Percentiles rank a stretch among this genome's conserved stretches.
Evolutionary conservation across 2,329 filamentous ascomycete species (phyloP).

Genomic region (Phyllosticta citrichinensis): DNA sequence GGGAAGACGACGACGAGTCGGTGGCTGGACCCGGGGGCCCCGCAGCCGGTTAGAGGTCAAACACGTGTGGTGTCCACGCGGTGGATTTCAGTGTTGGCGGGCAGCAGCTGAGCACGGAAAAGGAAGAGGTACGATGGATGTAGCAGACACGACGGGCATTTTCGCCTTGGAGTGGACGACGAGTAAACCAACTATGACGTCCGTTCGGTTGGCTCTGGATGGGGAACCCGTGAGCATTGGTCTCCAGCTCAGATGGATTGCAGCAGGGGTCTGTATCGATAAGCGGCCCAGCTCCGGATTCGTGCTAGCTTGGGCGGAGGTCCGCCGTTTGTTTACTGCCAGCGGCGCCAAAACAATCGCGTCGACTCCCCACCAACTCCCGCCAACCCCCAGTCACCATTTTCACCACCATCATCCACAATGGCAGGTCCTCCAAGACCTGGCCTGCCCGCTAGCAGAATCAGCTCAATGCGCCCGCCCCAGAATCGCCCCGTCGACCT

Average conservation of each 20-base stretch:
- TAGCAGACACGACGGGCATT: not conserved
- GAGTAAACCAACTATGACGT: slow-evolving; percentile 1
- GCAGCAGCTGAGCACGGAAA: not conserved
- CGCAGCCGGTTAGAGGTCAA: not conserved
- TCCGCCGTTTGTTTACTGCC: not conserved
- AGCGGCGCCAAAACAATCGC: slow-evolving; percentile 6
- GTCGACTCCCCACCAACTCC: not conserved
- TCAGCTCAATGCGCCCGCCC: slow-evolving; percentile 45
- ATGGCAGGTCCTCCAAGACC: slow-evolving; percentile 49
- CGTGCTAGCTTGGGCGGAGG: not conserved
- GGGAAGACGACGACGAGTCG: not conserved
- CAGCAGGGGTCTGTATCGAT: slow-evolving; percentile 1
- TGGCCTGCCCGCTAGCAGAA: slow-evolving; percentile 39
- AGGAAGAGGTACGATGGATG: not conserved
- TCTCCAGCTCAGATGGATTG: no score
- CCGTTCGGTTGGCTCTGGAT: not conserved
- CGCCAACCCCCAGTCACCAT: not conserved
- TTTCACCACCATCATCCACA: slow-evolving; percentile 4
- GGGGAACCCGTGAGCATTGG: not conserved
- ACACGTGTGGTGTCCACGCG: slow-evolving; percentile 8
- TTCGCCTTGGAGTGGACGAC: not conserved
- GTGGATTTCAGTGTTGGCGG: not conserved
- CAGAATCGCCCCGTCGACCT: slow-evolving; percentile 42
- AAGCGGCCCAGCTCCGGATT: not conserved
- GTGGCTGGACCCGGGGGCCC: slow-evolving; percentile 6